Base-by-base conservation (phyloP, 2,329 filamentous ascomycete genomes). In the Aspergillus terreus region DNA sequence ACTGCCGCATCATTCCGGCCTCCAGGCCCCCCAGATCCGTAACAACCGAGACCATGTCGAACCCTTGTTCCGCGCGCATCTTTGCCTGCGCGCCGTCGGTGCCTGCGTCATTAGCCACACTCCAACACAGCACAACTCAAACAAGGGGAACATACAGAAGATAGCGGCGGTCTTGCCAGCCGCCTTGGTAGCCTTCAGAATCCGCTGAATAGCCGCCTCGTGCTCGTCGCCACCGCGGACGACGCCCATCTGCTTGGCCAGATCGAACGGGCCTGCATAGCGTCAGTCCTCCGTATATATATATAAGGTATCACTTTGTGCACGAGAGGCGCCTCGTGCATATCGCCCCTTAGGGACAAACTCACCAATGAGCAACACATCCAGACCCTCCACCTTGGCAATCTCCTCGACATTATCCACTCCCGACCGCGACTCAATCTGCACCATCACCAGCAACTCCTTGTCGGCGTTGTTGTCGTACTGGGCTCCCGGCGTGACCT, bases 331-430 rank as follows among this genome's bases (percentile, higher is more conserved):
- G 7, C 27, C 7, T 11, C 27, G 10, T 30, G 10, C 14, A 17
- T 1, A 15, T 2, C 7, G 14, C 7, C 14, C 14, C 5, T 7
- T 3, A 17, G 12, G n/a, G 25, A 3, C 1, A 17, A 27, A 53
- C 58, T 50, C 42, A 64, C 67, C 72, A 47, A 75, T 71, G 35
- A 75, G 69, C 32, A 74, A 58, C 11, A 69, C 61, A 57, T 75
- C 73, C 11, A 76, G 57, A 5, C 73, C 73, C 15, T 68, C 64
- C 3, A 74, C 71, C 4, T 62, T 63, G 1, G 72, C 72, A 52
- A 76, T 76, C 48, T 70, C 68, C 59, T 76, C 73, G 6, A 75
- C 72, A 51, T 71, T 74, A 42, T 72, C 71, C 6, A 76, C 63
- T 2, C 69, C 73, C 7, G 65, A 56, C 14, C 58, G 61, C 0